Evolutionary conservation across 352 stramenopile species (phyloP).

Genomic region (Thalassiosira mediterranea): DNA sequence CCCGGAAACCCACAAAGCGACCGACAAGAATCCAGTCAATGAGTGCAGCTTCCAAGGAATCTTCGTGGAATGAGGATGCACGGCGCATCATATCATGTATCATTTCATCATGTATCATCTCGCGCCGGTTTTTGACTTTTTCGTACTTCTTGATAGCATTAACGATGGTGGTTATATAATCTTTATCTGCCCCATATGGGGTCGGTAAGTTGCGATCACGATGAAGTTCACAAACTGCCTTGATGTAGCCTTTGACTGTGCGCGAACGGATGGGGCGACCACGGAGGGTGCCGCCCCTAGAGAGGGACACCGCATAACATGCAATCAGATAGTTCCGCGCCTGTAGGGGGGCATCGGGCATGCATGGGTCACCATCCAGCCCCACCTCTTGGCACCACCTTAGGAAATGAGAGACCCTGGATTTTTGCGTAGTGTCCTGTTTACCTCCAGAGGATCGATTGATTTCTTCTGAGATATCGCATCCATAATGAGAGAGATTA

Average conservation of each 20-base stretch:
- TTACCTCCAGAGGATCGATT: slow-evolving; percentile 32
- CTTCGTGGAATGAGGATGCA: background rate
- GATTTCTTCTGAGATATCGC: slow-evolving; percentile 22
- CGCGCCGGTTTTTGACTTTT: slow-evolving; percentile 3
- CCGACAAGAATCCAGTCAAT: slow-evolving; percentile 18
- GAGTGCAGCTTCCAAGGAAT: background rate
- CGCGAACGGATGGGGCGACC: background rate
- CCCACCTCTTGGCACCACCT: slow-evolving; percentile 8
- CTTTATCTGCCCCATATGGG: background rate
- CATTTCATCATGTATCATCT: slow-evolving; percentile 38
- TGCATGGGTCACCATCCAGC: background rate
- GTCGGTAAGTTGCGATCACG: background rate
- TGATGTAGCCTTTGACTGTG: background rate
- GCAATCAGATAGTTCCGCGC: slow-evolving; percentile 8
- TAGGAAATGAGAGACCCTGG: slow-evolving; percentile 30
- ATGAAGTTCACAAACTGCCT: slow-evolving; percentile 3
- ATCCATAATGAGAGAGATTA: slow-evolving; percentile 40
- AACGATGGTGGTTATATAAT: slow-evolving; percentile 6
- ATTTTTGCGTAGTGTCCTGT: slow-evolving; percentile 16
- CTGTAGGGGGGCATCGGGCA: background rate
- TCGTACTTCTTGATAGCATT: slow-evolving; percentile 22
- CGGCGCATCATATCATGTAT: slow-evolving; percentile 6
- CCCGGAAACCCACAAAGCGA: background rate
- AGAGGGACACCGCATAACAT: slow-evolving; percentile 7
- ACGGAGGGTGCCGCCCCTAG: slow-evolving; percentile 5